Evolutionary conservation across 306 rosid species (phyloP).

Genomic region (Cicer judaicum): DNA sequence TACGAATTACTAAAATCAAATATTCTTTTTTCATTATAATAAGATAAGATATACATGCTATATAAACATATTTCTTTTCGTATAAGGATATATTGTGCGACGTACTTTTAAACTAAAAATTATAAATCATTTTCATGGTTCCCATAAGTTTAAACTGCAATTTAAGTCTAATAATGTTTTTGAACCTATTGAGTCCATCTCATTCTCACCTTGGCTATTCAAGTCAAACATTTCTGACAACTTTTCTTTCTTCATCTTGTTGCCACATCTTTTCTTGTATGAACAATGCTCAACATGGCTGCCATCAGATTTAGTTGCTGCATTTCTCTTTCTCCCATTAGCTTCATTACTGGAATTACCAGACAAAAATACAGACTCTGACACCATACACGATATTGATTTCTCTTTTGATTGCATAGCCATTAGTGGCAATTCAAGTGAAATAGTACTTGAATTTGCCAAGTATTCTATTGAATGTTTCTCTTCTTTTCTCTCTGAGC

Average conservation of each 20-base stretch:
- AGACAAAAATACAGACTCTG: neutral
- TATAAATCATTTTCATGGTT: conserved; percentile 46
- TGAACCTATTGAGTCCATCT: conserved; percentile 56
- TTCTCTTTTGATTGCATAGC: conserved; percentile 45
- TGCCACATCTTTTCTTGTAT: conserved; percentile 53
- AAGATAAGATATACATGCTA: conserved; percentile 52
- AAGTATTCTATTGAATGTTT: conserved; percentile 46
- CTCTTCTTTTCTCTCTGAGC: conserved; percentile 67
- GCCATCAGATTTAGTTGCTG: conserved; percentile 53
- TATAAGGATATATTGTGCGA: conserved; percentile 44
- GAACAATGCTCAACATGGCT: conserved; percentile 56
- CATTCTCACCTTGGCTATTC: conserved; percentile 68
- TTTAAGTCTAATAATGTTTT: conserved; percentile 65
- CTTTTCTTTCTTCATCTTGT: conserved; percentile 52
- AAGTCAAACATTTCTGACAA: conserved; percentile 60
- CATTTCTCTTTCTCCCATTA: conserved; percentile 68
- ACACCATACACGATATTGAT: neutral
- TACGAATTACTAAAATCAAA: conserved; percentile 30
- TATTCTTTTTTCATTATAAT: conserved; percentile 48
- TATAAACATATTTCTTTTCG: conserved; percentile 45
- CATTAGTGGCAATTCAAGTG: conserved; percentile 61
- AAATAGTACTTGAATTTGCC: conserved; percentile 40
- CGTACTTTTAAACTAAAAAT: conserved; percentile 31
- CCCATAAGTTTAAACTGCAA: conserved; percentile 48
- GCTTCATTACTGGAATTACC: conserved; percentile 43